A percentile compares a stretch with the other conserved stretches of the same genome.
These are phyloP conservation scores for Beta macrorhiza DNA, from an alignment of 179 eudicot genomes.

Conservation along the genomic window DNA sequence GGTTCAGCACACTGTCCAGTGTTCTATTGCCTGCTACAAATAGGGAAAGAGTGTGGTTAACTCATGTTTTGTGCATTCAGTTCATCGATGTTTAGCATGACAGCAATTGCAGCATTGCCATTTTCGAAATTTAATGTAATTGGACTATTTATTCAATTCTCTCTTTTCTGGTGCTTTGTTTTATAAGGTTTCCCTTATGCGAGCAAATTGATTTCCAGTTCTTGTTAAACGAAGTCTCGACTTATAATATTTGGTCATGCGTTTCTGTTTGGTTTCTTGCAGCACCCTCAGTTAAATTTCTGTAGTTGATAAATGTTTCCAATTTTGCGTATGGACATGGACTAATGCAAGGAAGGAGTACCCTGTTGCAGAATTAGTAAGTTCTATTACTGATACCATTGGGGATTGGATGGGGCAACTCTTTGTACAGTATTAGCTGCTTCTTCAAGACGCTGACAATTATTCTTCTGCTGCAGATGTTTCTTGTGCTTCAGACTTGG, in stretches of 20 bases:
- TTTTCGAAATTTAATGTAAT: background rate
- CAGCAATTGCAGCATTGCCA: background rate
- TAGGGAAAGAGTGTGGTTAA: background rate
- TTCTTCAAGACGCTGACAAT: background rate
- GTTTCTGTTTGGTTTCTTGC: background rate
- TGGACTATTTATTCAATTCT: background rate
- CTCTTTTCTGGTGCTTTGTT: background rate
- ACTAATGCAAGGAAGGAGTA: too few relatives aligned
- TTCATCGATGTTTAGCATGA: background rate
- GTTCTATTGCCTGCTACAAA: background rate
- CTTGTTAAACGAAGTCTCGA: background rate
- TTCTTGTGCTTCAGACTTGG: background rate
- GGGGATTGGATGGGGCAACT: background rate
- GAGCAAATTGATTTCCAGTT: background rate
- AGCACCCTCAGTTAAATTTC: background rate
- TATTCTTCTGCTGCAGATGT: constrained; percentile 1
- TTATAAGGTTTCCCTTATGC: too few relatives aligned
- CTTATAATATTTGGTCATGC: background rate
- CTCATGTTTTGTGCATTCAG: background rate
- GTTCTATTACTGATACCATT: background rate
- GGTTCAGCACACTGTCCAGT: background rate
- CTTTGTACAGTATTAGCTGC: background rate
- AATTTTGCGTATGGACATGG: background rate
- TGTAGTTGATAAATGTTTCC: background rate
- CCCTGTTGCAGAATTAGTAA: background rate